Conservation (phyloP, 2,329 filamentous ascomycete genomes). For the Aspergillus puulaauensis region DNA sequence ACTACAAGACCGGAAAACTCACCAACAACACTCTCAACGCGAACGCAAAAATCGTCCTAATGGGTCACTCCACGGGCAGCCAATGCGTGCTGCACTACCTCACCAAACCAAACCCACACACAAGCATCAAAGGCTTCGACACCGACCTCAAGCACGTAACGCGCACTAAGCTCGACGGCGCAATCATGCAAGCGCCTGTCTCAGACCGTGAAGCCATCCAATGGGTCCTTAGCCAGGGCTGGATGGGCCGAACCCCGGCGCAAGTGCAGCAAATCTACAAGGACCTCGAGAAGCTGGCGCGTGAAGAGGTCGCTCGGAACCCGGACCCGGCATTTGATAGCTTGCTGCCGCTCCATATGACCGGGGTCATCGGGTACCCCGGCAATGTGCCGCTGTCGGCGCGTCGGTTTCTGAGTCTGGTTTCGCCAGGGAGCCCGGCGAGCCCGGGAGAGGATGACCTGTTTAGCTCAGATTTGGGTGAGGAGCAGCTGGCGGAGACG, state of each 20-base stretch:
- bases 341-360: slow-evolving; percentile 35
- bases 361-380: slow-evolving; percentile 31
- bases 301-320: slow-evolving; percentile 20
- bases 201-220: slow-evolving; percentile 70
- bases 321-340: slow-evolving; percentile 22
- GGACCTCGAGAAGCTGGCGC: slow-evolving; percentile 33
- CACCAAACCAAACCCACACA: slow-evolving; percentile 43
- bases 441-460: slow-evolving; percentile 75
- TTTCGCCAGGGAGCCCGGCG: slow-evolving; percentile 50
- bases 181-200: slow-evolving; percentile 76
- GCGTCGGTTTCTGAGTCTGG: slow-evolving; percentile 58
- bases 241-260: slow-evolving; percentile 23
- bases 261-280: slow-evolving; percentile 30
- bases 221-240: slow-evolving; percentile 28
- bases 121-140: slow-evolving; percentile 30
- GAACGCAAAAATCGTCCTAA: slow-evolving; percentile 57
- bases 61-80: slow-evolving; percentile 69
- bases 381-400: slow-evolving; percentile 51
- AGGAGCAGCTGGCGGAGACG: slow-evolving; percentile 56
- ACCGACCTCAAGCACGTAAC: slow-evolving; percentile 32
- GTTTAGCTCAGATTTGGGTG: slow-evolving; percentile 72
- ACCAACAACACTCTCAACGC: background rate
- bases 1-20: slow-evolving; percentile 31
- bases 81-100: slow-evolving; percentile 69
- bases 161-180: slow-evolving; percentile 64